Evolutionary conservation across 2,329 filamentous ascomycete species (phyloP).

Genomic region (Colletotrichum viniferum): DNA sequence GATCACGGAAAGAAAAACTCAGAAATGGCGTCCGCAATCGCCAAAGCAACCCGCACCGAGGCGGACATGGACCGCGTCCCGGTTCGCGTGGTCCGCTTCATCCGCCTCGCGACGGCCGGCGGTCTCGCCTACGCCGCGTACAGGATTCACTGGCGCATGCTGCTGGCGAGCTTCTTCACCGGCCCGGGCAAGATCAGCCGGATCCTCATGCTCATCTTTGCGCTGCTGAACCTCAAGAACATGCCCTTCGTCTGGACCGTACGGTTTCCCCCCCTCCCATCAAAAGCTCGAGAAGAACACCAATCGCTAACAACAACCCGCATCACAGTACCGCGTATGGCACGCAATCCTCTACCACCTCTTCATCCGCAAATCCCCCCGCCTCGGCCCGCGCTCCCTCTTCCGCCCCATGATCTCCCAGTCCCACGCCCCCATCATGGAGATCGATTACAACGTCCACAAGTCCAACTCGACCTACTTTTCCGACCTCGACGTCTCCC

Average conservation of each 20-base stretch:
- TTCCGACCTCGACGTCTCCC: constrained; percentile 80
- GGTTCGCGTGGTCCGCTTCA: constrained; percentile 32
- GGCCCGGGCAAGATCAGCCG: constrained; percentile 59
- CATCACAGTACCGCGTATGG: constrained; percentile 58
- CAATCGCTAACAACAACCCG: background rate
- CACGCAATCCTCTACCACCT: constrained; percentile 61
- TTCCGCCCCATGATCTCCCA: constrained; percentile 74
- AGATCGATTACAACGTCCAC: constrained; percentile 87
- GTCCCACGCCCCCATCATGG: constrained; percentile 71
- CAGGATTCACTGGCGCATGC: constrained; percentile 44
- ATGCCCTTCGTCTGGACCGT: constrained; percentile 79
- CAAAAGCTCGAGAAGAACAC: background rate
- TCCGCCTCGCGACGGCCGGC: constrained; percentile 44
- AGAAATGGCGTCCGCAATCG: constrained; percentile 4
- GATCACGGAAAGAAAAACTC: background rate
- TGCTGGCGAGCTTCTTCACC: constrained; percentile 50
- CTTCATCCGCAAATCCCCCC: constrained; percentile 50
- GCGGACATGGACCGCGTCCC: constrained; percentile 19
- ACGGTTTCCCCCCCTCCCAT: constrained; percentile 34
- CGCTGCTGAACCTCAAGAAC: constrained; percentile 73
- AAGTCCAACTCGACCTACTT: constrained; percentile 89
- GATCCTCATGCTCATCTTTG: constrained; percentile 58
- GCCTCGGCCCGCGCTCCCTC: constrained; percentile 65
- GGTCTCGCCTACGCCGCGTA: constrained; percentile 52
- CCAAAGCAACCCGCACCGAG: constrained; percentile 24